phyloP scores from a whole-genome alignment of 176 grass and related monocot genomes.

The Tuctoria greenei region DNA sequence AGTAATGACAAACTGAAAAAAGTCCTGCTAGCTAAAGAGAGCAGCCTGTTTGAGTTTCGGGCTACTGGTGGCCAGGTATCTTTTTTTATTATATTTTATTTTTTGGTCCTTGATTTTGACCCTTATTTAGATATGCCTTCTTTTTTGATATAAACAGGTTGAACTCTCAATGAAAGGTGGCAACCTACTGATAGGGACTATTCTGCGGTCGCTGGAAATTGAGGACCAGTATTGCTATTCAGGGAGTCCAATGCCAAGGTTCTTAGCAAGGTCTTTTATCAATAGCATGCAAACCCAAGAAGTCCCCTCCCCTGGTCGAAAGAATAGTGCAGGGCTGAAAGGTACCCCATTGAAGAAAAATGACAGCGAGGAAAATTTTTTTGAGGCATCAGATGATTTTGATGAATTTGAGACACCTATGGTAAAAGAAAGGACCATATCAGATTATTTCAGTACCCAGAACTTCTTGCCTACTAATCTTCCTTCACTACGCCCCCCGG shows the following conservation, averaged over 20 bases:
- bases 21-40: slow-evolving; percentile 77
- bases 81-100: slow-evolving; percentile 24
- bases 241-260: slow-evolving; percentile 59
- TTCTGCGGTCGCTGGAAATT: slow-evolving; percentile 89
- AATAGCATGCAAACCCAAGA: slow-evolving; percentile 54
- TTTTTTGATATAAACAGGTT: slow-evolving; percentile 57
- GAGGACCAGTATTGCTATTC: slow-evolving; percentile 75
- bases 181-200: slow-evolving; percentile 84
- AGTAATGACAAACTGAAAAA: slow-evolving; percentile 71
- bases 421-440: slow-evolving; percentile 51
- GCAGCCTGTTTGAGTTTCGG: slow-evolving; percentile 83
- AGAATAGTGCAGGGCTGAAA: slow-evolving; percentile 42
- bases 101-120: slow-evolving; percentile 5
- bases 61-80: slow-evolving; percentile 89
- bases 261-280: slow-evolving; percentile 90
- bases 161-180: slow-evolving; percentile 83
- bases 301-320: slow-evolving; percentile 27
- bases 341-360: slow-evolving; percentile 55
- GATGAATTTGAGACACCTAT: slow-evolving; percentile 68
- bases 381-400: slow-evolving; percentile 91
- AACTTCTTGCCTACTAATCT: slow-evolving; percentile 45
- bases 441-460: slow-evolving; percentile 60
- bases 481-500: slow-evolving; percentile 64
- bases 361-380: slow-evolving; percentile 86
- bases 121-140: neutral